Percentiles rank a stretch among this genome's conserved stretches.
phyloP scores from a whole-genome alignment of 2,329 filamentous ascomycete species.

The Pseudopyricularia javanii region DNA sequence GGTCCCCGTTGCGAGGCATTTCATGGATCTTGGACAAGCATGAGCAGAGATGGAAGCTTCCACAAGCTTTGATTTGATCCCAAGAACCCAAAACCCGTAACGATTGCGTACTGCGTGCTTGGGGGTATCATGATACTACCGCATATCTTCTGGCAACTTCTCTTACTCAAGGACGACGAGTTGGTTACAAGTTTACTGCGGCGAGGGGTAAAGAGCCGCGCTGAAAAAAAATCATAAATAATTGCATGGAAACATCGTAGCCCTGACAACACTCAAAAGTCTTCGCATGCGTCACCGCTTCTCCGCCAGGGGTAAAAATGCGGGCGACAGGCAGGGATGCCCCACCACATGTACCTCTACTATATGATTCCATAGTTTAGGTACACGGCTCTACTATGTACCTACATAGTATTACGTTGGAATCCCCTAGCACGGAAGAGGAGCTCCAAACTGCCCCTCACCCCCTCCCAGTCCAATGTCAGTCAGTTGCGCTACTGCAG shows the following conservation, averaged over 20 bases:
- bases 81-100: not conserved
- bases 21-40: not conserved
- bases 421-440: too few species aligned
- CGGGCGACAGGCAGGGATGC: not conserved
- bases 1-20: not conserved
- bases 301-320: not conserved
- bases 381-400: too few species aligned
- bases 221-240: not conserved
- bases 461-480: not conserved
- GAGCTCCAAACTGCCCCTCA: too few species aligned
- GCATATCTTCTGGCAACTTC: not conserved
- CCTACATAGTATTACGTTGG: too few species aligned
- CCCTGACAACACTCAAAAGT: not conserved
- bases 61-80: not conserved
- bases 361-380: too few species aligned
- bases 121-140: too few species aligned
- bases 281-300: not conserved
- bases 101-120: not conserved
- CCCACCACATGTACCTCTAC: not conserved
- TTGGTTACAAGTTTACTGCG: not conserved
- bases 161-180: not conserved
- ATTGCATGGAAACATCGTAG: not conserved
- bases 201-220: too few species aligned
- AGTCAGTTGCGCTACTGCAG: not conserved
- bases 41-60: not conserved